phyloP scores from a whole-genome alignment of 78 protist genomes.

The Pelomyxa schiedti region DNA sequence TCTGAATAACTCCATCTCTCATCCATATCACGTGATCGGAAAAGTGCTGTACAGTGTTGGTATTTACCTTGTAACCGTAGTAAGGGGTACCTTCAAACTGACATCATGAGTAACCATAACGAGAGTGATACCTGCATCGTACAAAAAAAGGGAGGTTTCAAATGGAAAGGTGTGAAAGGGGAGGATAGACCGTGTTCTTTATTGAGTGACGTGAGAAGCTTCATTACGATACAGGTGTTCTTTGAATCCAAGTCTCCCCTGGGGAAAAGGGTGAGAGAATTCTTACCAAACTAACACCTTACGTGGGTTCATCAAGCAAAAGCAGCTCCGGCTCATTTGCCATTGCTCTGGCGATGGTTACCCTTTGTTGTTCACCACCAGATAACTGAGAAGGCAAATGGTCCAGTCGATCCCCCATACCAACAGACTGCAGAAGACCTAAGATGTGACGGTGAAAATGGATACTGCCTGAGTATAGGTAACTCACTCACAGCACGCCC shows the following conservation, averaged over 20 bases:
- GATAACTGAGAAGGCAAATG: conserved; percentile 82
- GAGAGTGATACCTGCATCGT: conserved; percentile 70
- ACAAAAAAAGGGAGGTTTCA: too few relatives aligned
- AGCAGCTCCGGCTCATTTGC: conserved; percentile 79
- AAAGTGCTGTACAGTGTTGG: too few relatives aligned
- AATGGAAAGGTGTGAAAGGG: too few relatives aligned
- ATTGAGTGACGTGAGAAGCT: conserved; percentile 67
- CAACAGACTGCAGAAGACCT: conserved; percentile 49
- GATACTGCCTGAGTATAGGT: background rate
- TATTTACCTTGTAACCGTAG: too few relatives aligned
- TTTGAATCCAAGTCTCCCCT: conserved; percentile 85
- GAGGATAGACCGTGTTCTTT: too few relatives aligned
- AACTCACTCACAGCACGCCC: conserved; percentile 35
- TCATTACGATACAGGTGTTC: conserved; percentile 79
- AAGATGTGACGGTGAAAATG: background rate
- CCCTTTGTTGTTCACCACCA: conserved; percentile 93
- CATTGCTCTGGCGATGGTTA: conserved; percentile 86
- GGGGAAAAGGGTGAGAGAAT: background rate
- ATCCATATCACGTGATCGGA: conserved; percentile 80
- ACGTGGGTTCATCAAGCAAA: conserved; percentile 91
- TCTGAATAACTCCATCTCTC: conserved; percentile 80
- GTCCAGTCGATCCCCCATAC: conserved; percentile 64
- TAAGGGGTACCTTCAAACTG: too few relatives aligned
- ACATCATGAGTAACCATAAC: conserved; percentile 95
- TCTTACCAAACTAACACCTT: background rate